A percentile compares a stretch with the other conserved stretches of the same genome.
Evolutionary conservation across 108 stramenopile genomes (phyloP).

Genomic region (Cyclostephanos tholiformis): DNA sequence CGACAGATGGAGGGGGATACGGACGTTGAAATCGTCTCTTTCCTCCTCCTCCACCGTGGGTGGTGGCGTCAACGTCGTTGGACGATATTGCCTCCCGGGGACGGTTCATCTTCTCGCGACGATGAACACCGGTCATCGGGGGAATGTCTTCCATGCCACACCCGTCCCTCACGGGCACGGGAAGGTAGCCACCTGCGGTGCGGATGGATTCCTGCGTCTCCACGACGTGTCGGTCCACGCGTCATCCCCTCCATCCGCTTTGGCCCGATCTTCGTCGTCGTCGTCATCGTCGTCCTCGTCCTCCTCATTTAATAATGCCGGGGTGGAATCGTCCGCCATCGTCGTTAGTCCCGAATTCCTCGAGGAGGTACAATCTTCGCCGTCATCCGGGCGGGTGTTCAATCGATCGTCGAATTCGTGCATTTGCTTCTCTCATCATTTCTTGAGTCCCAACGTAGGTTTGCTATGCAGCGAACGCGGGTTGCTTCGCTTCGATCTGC

Average conservation of each 20-base stretch:
- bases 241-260: conserved; percentile 24
- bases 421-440: conserved; percentile 84
- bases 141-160: conserved; percentile 81
- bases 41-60: conserved; percentile 6
- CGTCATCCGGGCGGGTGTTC: conserved; percentile 20
- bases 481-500: conserved; percentile 70
- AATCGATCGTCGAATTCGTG: conserved; percentile 16
- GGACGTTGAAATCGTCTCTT: conserved; percentile 13
- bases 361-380: background rate
- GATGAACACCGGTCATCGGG: conserved; percentile 70
- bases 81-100: conserved; percentile 48
- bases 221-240: conserved; percentile 52
- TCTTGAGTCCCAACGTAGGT: conserved; percentile 67
- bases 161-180: conserved; percentile 61
- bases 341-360: background rate
- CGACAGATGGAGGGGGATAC: conserved; percentile 29
- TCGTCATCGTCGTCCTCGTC: too few species aligned
- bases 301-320: conserved; percentile 55
- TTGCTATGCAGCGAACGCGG: conserved; percentile 80
- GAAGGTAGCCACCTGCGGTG: conserved; percentile 76
- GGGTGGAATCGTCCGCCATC: background rate
- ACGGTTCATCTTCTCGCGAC: conserved; percentile 66
- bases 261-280: conserved; percentile 18
- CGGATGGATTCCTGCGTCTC: conserved; percentile 76
- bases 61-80: background rate